A percentile compares a stretch with the other conserved stretches of the same genome.
Conservation (phyloP, 768 basidiomycete species). For the Naganishia friedmannii region DNA sequence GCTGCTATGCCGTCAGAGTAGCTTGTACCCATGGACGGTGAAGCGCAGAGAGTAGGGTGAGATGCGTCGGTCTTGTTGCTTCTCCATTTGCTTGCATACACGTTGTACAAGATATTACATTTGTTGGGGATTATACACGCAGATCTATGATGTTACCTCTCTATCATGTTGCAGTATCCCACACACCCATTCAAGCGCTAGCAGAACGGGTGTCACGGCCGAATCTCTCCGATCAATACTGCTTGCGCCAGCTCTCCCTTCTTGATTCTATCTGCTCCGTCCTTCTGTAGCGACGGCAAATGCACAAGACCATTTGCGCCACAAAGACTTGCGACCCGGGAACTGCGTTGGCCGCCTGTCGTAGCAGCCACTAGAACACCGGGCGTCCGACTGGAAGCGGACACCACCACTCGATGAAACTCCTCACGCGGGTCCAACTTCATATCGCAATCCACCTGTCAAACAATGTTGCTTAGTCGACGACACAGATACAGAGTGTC, state of each 20-base stretch:
- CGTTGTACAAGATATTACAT: not conserved
- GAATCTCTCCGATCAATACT: conserved; percentile 66
- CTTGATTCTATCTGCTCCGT: conserved; percentile 54
- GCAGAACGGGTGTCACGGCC: not conserved
- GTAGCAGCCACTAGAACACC: conserved; percentile 66
- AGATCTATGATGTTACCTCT: not conserved
- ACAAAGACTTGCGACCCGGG: conserved; percentile 72
- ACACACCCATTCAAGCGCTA: not conserved
- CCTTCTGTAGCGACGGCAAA: conserved; percentile 58
- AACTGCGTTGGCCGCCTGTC: conserved; percentile 83
- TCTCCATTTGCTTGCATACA: not conserved
- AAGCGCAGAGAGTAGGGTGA: not conserved
- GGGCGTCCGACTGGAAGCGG: conserved; percentile 41
- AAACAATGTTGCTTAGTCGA: conserved; percentile 27
- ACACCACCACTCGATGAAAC: conserved; percentile 74
- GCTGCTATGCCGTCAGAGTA: conserved; percentile 14
- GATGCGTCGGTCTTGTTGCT: not conserved
- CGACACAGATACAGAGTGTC: conserved; percentile 36
- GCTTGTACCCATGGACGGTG: not conserved
- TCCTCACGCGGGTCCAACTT: conserved; percentile 70
- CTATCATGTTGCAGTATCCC: not conserved
- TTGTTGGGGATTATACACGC: conserved; percentile 3
- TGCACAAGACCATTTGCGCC: conserved; percentile 77
- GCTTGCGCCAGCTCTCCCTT: conserved; percentile 62
- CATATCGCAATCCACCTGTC: conserved; percentile 54